These are phyloP conservation scores for Gonapodya sp. DNA, from an alignment of 192 early-diverging fungal genomes.

Conservation along the genomic window DNA sequence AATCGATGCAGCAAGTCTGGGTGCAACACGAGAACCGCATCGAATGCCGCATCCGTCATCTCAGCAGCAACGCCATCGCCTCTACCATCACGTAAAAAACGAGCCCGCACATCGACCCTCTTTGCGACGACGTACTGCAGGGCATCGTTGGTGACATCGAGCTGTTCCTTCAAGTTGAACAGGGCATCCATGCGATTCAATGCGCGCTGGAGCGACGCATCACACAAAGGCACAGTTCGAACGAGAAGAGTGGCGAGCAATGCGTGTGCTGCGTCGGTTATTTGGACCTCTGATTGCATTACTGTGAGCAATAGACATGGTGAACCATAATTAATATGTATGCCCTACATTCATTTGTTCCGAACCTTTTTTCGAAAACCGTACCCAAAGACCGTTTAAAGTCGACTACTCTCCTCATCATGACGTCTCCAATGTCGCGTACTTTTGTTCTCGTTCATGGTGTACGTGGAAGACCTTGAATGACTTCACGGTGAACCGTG, in stretches of 20 bases:
- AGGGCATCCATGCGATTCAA: not conserved
- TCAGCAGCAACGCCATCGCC: not conserved
- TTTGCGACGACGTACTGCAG: too few relatives aligned
- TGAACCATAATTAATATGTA: not conserved
- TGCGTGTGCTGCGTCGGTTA: not conserved
- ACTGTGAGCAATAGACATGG: not conserved
- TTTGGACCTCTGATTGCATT: not conserved
- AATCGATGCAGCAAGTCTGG: not conserved
- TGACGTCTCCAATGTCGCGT: not conserved
- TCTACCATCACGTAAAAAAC: not conserved
- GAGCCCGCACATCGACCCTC: too few relatives aligned
- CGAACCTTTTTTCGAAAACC: not conserved
- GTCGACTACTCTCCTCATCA: not conserved
- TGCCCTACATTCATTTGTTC: not conserved
- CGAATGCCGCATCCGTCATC: not conserved
- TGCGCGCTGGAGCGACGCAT: not conserved
- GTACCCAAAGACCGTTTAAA: too few relatives aligned
- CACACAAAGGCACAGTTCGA: not conserved
- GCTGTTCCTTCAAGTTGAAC: not conserved
- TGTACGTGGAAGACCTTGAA: not conserved
- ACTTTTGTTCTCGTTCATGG: slow-evolving; percentile 8
- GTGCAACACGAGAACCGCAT: not conserved
- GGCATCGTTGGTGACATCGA: not conserved
- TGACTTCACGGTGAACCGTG: not conserved
- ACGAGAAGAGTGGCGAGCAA: not conserved